These are phyloP conservation scores for Globisporangium nunn DNA, from an alignment of 352 stramenopile species.

Conservation along the genomic window DNA sequence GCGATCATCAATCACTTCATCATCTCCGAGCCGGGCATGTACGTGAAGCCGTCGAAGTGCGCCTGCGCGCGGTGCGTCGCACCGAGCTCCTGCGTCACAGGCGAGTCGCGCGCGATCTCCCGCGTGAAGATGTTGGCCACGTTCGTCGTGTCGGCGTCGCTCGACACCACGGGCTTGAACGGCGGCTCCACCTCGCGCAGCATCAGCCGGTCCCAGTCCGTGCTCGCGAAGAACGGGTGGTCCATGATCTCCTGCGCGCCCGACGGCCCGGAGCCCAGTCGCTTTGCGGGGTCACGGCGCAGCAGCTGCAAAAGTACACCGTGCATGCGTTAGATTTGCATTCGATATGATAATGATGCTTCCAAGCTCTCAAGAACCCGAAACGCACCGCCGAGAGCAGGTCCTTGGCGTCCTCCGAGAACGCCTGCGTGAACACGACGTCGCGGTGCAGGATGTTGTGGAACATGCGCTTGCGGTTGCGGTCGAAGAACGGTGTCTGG, in stretches of 20 bases:
- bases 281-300: slow-evolving; percentile 75
- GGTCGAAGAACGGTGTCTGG: slow-evolving; percentile 93
- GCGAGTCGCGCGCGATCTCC: slow-evolving; percentile 82
- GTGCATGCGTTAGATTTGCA: too few species aligned
- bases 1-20: slow-evolving; percentile 18
- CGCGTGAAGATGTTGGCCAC: slow-evolving; percentile 86
- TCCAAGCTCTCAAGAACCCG: too few species aligned
- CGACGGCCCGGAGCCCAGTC: slow-evolving; percentile 68
- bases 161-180: slow-evolving; percentile 84
- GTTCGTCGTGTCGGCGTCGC: slow-evolving; percentile 77
- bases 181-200: slow-evolving; percentile 78
- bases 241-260: slow-evolving; percentile 88
- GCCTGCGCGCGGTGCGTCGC: slow-evolving; percentile 76
- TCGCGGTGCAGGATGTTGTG: slow-evolving; percentile 90
- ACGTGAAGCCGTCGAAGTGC: slow-evolving; percentile 93
- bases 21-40: slow-evolving; percentile 72
- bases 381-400: slow-evolving; percentile 54
- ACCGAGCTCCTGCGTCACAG: slow-evolving; percentile 78
- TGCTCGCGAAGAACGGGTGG: slow-evolving; percentile 84
- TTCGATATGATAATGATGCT: too few species aligned
- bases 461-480: slow-evolving; percentile 94
- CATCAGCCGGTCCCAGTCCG: slow-evolving; percentile 79
- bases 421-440: slow-evolving; percentile 80
- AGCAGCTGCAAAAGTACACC: slow-evolving; percentile 37
- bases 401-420: slow-evolving; percentile 85